Base-by-base conservation (phyloP, 2,329 filamentous ascomycete species). In the Fusarium sublunatum region DNA sequence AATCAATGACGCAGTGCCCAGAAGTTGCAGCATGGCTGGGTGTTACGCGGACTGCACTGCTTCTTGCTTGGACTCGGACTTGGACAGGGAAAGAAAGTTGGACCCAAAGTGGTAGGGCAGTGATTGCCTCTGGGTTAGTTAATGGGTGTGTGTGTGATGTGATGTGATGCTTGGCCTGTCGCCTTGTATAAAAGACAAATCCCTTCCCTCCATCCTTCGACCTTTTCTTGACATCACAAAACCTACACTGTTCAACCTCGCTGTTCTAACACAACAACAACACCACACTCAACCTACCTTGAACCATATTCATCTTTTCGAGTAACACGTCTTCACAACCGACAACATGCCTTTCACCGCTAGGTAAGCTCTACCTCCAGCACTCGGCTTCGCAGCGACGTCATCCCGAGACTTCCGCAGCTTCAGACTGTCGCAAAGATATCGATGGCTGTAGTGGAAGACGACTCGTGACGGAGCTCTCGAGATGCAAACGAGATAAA, bases 291-390 rank as follows among this genome's bases (percentile, higher is more conserved):
- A 53, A 58, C 32, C 12, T 19, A 46, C 32, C 15, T 44, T 26
- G 10, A 50, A 45, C 12, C 40, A 47, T 34, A 59, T 49, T 41
- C 41, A 51, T 55, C 12, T 53, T 19, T 31, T 29, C 57, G 53
- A 68, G 56, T 45, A 70, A 57, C 15, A 31, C 13, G 50, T 44
- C 48, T 47, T 34, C 24, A 54, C 22, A 61, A 65, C 61, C 67
- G 59, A 59, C 78, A 84, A 53, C 65, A 87, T 87, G 84, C 74
- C 84, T 79, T 84, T 86, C 82, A 87, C 84, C 72, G 79, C 77
- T 46, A 85, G 82, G 83, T 86, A 82, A 76, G 81, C 62, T 58
- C 49, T 31, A 46, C 45, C 13, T 50, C 32, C 36, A 48, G 38
- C 41, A 43, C n/a, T 40, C 48, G 28, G 40, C 28, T 38, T 35